phyloP scores from a whole-genome alignment of 2,329 filamentous ascomycete genomes.

The Phyllosticta citriasiana region DNA sequence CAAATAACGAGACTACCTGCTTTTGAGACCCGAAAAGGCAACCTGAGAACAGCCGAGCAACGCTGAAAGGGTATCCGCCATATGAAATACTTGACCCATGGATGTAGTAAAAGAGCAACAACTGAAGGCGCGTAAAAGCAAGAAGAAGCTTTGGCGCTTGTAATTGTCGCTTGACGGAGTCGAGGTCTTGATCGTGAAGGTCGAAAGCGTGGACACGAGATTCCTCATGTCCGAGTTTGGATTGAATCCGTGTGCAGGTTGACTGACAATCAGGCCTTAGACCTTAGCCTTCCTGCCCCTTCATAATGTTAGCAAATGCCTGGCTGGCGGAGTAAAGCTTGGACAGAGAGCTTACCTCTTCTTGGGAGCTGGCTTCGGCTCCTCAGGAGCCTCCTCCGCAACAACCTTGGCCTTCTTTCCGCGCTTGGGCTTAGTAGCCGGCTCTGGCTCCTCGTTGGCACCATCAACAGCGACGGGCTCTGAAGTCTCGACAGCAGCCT shows the following conservation, averaged over 20 bases:
- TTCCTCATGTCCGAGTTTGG: background rate
- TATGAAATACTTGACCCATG: background rate
- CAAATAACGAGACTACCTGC: background rate
- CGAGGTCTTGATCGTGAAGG: background rate
- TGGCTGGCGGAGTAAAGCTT: background rate
- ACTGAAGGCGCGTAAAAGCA: background rate
- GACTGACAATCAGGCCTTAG: background rate
- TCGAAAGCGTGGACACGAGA: background rate
- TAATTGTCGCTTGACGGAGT: background rate
- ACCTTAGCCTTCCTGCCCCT: constrained; percentile 5
- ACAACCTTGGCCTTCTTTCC: background rate
- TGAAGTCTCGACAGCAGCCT: background rate
- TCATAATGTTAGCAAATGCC: background rate
- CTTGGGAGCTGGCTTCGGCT: background rate
- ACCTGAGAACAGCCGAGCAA: background rate
- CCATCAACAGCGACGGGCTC: background rate
- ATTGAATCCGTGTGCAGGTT: background rate
- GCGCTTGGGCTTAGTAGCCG: background rate
- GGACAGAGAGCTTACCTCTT: constrained; percentile 2
- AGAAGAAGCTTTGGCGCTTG: background rate
- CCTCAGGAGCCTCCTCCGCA: constrained; percentile 1
- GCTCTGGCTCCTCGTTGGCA: background rate
- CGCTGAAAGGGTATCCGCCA: background rate
- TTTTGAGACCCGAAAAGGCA: background rate
- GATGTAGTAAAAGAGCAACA: background rate